These are phyloP conservation scores for Pythium guiyangense DNA, from an alignment of 352 stramenopile species.

Conservation along the genomic window DNA sequence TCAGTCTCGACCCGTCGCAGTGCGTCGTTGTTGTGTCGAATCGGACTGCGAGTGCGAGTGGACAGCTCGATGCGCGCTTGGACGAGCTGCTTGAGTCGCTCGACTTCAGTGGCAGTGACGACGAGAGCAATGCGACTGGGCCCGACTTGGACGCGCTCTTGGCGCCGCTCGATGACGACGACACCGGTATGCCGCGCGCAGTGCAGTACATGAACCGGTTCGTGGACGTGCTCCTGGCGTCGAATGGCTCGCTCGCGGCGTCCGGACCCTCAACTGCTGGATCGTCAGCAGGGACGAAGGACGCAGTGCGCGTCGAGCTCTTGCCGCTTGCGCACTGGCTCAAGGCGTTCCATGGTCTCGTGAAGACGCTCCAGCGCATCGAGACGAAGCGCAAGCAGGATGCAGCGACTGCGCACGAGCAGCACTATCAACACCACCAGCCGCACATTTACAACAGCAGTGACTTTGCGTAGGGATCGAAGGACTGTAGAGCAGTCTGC, in stretches of 20 bases:
- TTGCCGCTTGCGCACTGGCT: slow-evolving; percentile 57
- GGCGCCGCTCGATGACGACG: slow-evolving; percentile 43
- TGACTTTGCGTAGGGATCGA: not conserved
- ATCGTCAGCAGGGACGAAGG: slow-evolving; percentile 21
- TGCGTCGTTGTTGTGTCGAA: slow-evolving; percentile 57
- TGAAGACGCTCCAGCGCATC: slow-evolving; percentile 53
- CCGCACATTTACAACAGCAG: not conserved
- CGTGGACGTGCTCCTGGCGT: slow-evolving; percentile 50
- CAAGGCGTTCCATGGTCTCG: slow-evolving; percentile 48
- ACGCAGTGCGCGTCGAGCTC: slow-evolving; percentile 40
- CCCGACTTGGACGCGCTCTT: slow-evolving; percentile 31
- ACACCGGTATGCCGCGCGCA: slow-evolving; percentile 48
- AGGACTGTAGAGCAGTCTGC: too few species aligned
- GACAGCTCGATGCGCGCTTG: slow-evolving; percentile 30
- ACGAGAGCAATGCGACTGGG: slow-evolving; percentile 16
- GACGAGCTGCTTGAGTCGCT: slow-evolving; percentile 37
- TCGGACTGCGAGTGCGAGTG: slow-evolving; percentile 20
- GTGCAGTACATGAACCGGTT: slow-evolving; percentile 56
- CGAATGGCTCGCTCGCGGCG: slow-evolving; percentile 7
- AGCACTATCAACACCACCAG: not conserved
- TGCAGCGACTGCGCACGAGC: slow-evolving; percentile 6
- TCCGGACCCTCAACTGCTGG: not conserved
- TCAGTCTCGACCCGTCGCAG: slow-evolving; percentile 65
- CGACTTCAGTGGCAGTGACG: slow-evolving; percentile 22
- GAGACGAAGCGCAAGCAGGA: slow-evolving; percentile 47